Conservation (phyloP, 768 basidiomycete species). For the Ramaria rubella region DNA sequence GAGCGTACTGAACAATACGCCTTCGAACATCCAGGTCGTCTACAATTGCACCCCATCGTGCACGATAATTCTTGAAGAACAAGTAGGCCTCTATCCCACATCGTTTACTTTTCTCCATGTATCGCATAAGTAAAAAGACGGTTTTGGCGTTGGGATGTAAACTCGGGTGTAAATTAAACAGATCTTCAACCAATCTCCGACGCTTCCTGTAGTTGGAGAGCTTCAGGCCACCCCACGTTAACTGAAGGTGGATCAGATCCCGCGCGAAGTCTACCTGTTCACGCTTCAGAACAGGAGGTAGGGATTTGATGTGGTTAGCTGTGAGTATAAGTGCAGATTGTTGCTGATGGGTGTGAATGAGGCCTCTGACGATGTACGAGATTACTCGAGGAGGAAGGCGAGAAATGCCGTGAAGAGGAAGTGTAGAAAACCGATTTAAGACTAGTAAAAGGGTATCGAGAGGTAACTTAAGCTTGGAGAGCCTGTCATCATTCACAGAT, state of each 20-base stretch:
- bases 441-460: neutral
- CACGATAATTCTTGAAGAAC: constrained; percentile 32
- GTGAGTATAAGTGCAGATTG: constrained; percentile 40
- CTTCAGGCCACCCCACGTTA: constrained; percentile 31
- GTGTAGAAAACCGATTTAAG: constrained; percentile 24
- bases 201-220: constrained; percentile 39
- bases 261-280: constrained; percentile 35
- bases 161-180: constrained; percentile 41
- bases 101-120: constrained; percentile 41
- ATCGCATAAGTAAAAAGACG: constrained; percentile 49
- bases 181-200: constrained; percentile 33
- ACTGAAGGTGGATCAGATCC: constrained; percentile 48
- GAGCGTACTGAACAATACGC: constrained; percentile 49
- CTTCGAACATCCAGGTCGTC: constrained; percentile 55
- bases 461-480: neutral
- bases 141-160: constrained; percentile 55
- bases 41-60: constrained; percentile 48
- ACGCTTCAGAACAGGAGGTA: constrained; percentile 38
- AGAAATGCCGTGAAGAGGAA: constrained; percentile 28
- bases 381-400: constrained; percentile 38
- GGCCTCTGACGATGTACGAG: constrained; percentile 37
- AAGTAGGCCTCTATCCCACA: constrained; percentile 48
- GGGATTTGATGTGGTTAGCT: constrained; percentile 39
- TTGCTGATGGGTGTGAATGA: constrained; percentile 37
- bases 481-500: neutral